A percentile compares a stretch with the other conserved stretches of the same genome.
These are phyloP conservation scores for Allium fistulosum DNA, from an alignment of 106 monocot species.

Conservation along the genomic window DNA sequence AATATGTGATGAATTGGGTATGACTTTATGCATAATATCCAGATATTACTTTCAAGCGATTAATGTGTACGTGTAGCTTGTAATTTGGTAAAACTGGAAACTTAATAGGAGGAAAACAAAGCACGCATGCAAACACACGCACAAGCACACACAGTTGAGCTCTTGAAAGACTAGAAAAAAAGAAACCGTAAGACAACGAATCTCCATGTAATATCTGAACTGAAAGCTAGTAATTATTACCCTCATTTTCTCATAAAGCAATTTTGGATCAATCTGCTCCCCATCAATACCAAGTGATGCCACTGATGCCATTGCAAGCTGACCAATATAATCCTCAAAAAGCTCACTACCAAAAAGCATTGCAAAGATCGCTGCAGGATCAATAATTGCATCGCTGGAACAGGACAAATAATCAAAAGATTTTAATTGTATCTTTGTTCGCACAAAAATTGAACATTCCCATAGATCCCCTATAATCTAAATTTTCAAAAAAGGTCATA, in stretches of 20 bases:
- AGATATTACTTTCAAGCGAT: too few species aligned
- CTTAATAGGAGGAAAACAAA: too few species aligned
- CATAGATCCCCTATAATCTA: not conserved
- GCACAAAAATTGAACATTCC: not conserved
- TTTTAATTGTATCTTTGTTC: not conserved
- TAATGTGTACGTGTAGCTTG: too few species aligned
- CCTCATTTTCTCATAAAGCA: slow-evolving; percentile 86
- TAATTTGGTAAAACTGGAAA: too few species aligned
- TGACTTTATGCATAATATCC: too few species aligned
- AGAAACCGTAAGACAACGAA: too few species aligned
- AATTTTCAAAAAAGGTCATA: slow-evolving; percentile 3
- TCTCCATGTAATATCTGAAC: too few species aligned
- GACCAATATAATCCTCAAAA: slow-evolving; percentile 97
- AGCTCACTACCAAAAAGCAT: slow-evolving; percentile 99
- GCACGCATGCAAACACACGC: too few species aligned
- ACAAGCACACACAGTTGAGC: too few species aligned
- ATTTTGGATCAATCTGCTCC: slow-evolving; percentile 76
- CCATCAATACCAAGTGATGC: slow-evolving; percentile 87
- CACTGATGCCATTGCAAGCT: slow-evolving; percentile 99
- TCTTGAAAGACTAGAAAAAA: too few species aligned
- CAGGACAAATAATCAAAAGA: not conserved
- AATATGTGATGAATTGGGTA: too few species aligned
- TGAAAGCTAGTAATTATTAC: slow-evolving; percentile 21
- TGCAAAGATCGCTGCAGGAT: slow-evolving; percentile 98
- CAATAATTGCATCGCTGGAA: slow-evolving; percentile 82